A percentile compares a stretch with the other conserved stretches of the same genome.
These are phyloP conservation scores for Pisolithus tinctorius DNA, from an alignment of 768 basidiomycete species.

Conservation along the genomic window DNA sequence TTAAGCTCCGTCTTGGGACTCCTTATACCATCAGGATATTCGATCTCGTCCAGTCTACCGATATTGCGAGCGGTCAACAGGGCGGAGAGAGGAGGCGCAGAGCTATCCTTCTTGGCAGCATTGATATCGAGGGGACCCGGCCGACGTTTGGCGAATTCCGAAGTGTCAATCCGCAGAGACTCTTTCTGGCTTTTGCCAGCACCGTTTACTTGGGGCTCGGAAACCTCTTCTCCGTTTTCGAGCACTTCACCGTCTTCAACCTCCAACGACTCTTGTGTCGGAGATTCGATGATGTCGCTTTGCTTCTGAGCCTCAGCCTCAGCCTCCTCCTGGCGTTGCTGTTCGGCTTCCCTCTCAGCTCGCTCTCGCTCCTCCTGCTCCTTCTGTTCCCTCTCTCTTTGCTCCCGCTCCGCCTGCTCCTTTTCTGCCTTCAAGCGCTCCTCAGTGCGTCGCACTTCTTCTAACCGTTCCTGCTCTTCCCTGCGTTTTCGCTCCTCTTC, in stretches of 20 bases:
- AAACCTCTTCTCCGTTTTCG: conserved; percentile 28
- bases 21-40: conserved; percentile 77
- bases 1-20: conserved; percentile 86
- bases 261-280: conserved; percentile 41
- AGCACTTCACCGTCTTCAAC: conserved; percentile 33
- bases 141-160: conserved; percentile 39
- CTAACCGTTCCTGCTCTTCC: conserved; percentile 18
- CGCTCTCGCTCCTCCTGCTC: conserved; percentile 30
- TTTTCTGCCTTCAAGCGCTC: conserved; percentile 33
- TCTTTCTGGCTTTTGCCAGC: conserved; percentile 44
- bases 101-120: conserved; percentile 35
- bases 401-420: conserved; percentile 34
- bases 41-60: conserved; percentile 67
- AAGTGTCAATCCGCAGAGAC: conserved; percentile 59
- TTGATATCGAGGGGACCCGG: conserved; percentile 73
- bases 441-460: conserved; percentile 26
- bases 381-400: conserved; percentile 21
- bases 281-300: conserved; percentile 27
- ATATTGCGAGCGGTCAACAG: conserved; percentile 82
- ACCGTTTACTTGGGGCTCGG: conserved; percentile 24
- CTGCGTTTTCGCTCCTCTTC: conserved; percentile 31
- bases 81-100: conserved; percentile 41
- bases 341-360: conserved; percentile 21
- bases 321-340: conserved; percentile 15
- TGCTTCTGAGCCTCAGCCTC: conserved; percentile 23